Conservation (phyloP, 2,329 filamentous ascomycete species). For the Botryotinia narcissicola region DNA sequence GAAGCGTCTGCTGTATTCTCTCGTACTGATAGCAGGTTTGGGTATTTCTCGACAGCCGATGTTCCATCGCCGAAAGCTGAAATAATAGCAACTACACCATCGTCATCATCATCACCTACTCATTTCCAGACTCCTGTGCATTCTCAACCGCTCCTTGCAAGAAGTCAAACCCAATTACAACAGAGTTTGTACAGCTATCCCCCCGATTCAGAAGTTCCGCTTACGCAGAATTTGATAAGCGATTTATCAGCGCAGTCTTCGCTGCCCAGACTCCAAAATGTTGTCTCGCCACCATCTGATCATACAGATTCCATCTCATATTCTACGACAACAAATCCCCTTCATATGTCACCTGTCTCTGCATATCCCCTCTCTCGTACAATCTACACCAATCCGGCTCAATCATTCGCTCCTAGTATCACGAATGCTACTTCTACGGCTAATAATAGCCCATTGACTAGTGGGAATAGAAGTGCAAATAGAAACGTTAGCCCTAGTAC, state of each 20-base stretch:
- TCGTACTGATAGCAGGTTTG: slow-evolving; percentile 77
- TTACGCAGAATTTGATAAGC: background rate
- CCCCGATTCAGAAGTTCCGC: background rate
- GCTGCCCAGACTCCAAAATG: background rate
- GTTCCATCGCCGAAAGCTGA: slow-evolving; percentile 39
- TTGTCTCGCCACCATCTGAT: background rate
- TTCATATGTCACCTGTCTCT: slow-evolving; percentile 5
- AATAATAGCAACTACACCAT: slow-evolving; percentile 31
- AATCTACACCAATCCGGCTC: background rate
- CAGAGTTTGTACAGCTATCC: slow-evolving; percentile 36
- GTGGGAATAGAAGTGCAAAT: slow-evolving; percentile 10
- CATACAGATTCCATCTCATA: slow-evolving; percentile 6
- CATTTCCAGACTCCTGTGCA: slow-evolving; percentile 19
- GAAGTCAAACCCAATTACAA: slow-evolving; percentile 31
- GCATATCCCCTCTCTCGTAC: background rate
- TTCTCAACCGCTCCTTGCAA: slow-evolving; percentile 13
- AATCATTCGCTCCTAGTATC: background rate
- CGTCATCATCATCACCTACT: slow-evolving; percentile 30
- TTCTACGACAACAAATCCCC: background rate
- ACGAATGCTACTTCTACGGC: background rate
- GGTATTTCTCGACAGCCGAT: slow-evolving; percentile 54
- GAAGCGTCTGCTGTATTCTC: slow-evolving; percentile 76
- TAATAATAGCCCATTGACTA: background rate
- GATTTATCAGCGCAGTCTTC: background rate
- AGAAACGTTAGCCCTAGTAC: slow-evolving; percentile 46